phyloP scores from a whole-genome alignment of 2,329 filamentous ascomycete species.

The Nakataea oryzae region DNA sequence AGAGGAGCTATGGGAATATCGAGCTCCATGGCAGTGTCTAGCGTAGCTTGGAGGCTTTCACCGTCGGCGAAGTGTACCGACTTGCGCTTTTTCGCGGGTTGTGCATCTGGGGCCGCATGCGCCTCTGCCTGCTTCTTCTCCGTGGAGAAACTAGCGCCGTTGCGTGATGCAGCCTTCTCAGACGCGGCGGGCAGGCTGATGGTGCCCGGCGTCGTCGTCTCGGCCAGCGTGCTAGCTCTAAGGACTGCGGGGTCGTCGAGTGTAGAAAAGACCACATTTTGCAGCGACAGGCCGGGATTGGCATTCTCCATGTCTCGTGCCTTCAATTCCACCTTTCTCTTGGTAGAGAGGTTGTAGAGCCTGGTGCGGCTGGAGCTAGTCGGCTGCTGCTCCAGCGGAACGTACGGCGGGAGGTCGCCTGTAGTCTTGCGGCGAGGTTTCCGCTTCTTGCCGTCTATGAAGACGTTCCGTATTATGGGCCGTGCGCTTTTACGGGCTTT shows the following conservation, averaged over 20 bases:
- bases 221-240: neutral
- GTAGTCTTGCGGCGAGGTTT: slow-evolving; percentile 14
- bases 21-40: neutral
- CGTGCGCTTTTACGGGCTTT: slow-evolving; percentile 15
- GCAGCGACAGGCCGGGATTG: neutral
- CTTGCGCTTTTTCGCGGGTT: slow-evolving; percentile 20
- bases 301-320: slow-evolving; percentile 1
- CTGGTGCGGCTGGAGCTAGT: neutral
- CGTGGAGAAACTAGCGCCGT: neutral
- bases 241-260: neutral
- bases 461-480: slow-evolving; percentile 29
- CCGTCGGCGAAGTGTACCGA: slow-evolving; percentile 24
- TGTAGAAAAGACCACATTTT: neutral
- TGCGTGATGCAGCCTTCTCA: neutral
- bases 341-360: neutral
- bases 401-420: neutral
- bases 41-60: slow-evolving; percentile 1
- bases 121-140: neutral
- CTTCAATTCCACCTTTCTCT: neutral
- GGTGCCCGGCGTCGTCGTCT: neutral
- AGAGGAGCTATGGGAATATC: neutral
- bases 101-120: neutral
- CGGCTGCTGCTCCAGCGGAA: neutral
- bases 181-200: neutral
- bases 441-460: slow-evolving; percentile 27